Conservation (phyloP, 2,329 filamentous ascomycete genomes). For the Aspergillus vadensis region DNA sequence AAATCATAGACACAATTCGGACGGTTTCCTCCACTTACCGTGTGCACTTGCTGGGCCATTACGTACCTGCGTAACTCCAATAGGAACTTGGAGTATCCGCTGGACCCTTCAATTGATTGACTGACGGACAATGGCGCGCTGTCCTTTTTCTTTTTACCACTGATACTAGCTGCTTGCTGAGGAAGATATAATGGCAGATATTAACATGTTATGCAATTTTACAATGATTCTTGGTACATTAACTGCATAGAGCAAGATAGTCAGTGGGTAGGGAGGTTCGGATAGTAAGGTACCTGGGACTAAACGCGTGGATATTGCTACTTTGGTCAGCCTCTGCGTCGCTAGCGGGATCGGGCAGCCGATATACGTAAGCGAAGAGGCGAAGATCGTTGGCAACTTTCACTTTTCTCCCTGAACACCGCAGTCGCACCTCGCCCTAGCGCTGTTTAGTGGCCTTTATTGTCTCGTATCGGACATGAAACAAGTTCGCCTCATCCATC, state of each 20-base stretch:
- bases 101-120: too few species aligned
- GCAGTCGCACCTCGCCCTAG: not conserved
- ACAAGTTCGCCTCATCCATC: slow-evolving; percentile 5
- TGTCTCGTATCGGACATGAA: slow-evolving; percentile 4
- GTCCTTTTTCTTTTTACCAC: not conserved
- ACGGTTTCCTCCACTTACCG: not conserved
- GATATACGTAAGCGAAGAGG: slow-evolving; percentile 20
- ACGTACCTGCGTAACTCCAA: not conserved
- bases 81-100: too few species aligned
- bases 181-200: not conserved
- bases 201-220: not conserved
- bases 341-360: slow-evolving; percentile 17
- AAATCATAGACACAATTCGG: not conserved
- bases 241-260: not conserved
- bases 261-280: not conserved
- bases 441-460: not conserved
- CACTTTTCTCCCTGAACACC: not conserved
- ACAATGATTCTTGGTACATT: not conserved
- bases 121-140: not conserved
- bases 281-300: not conserved
- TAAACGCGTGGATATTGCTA: slow-evolving; percentile 20
- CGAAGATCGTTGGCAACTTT: slow-evolving; percentile 1
- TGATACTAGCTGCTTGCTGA: not conserved
- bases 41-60: not conserved
- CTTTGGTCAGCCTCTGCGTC: slow-evolving; percentile 18